These are phyloP conservation scores for Neohortaea acidophila DNA, from an alignment of 495 filamentous ascomycete species.

Conservation along the genomic window DNA sequence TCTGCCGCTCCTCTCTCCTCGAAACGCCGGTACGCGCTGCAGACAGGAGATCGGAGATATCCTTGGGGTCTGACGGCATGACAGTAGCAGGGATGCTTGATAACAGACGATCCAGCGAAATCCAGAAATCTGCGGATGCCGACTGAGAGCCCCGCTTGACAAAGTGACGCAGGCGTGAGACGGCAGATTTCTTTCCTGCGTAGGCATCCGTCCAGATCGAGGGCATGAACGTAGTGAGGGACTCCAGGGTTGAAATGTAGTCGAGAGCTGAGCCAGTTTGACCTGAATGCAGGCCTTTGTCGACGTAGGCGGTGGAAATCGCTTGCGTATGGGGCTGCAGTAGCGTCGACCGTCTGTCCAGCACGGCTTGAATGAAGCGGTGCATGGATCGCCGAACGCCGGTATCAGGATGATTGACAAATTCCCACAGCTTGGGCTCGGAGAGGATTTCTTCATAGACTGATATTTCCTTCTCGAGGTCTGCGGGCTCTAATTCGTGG, in stretches of 20 bases:
- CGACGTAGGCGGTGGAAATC: conserved; percentile 51
- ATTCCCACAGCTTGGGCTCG: conserved; percentile 59
- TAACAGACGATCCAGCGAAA: conserved; percentile 44
- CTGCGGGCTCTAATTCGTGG: conserved; percentile 19
- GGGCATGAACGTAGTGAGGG: conserved; percentile 46
- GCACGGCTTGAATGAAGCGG: conserved; percentile 44
- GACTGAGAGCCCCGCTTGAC: conserved; percentile 73
- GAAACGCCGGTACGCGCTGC: conserved; percentile 53
- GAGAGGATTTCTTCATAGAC: conserved; percentile 43
- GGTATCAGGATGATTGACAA: conserved; percentile 49
- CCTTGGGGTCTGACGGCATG: conserved; percentile 34
- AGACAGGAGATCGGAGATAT: conserved; percentile 40
- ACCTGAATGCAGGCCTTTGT: conserved; percentile 47
- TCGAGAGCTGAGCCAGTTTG: conserved; percentile 62
- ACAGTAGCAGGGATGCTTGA: conserved; percentile 39
- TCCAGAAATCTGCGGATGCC: conserved; percentile 55
- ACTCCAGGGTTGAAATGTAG: conserved; percentile 45
- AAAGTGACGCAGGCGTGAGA: conserved; percentile 50
- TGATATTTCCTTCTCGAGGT: conserved; percentile 25
- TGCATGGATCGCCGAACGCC: conserved; percentile 57
- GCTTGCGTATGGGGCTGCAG: conserved; percentile 33
- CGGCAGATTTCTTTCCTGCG: conserved; percentile 47
- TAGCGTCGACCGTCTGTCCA: conserved; percentile 26
- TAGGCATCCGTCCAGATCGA: conserved; percentile 61
- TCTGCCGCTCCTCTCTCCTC: conserved; percentile 56